Evolutionary conservation across 192 early-diverging fungal genomes (phyloP).

Genomic region (Mortierella antarctica): DNA sequence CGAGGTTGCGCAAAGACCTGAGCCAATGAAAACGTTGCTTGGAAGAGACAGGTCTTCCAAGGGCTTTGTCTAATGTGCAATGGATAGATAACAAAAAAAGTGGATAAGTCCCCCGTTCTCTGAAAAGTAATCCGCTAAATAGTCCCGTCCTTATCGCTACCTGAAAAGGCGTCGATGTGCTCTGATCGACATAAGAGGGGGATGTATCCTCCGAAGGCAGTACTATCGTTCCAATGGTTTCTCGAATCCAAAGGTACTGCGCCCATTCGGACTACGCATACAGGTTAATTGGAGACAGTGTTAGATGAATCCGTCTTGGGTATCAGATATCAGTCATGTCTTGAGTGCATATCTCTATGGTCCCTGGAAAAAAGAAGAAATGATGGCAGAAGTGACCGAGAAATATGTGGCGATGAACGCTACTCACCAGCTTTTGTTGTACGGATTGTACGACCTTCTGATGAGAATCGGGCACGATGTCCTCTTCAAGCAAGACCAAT

Average conservation of each 20-base stretch:
- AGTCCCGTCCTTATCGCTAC: too few species aligned
- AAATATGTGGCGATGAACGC: not conserved
- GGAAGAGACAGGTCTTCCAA: slow-evolving; percentile 15
- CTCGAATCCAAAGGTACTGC: too few species aligned
- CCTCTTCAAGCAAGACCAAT: slow-evolving; percentile 22
- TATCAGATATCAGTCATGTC: too few species aligned
- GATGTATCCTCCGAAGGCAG: too few species aligned
- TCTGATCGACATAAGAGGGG: too few species aligned
- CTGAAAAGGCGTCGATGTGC: too few species aligned
- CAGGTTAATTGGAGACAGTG: too few species aligned
- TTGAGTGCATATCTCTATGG: too few species aligned
- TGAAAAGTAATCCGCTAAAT: not conserved
- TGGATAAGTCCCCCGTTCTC: not conserved
- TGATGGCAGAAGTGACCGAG: not conserved
- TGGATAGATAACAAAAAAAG: not conserved
- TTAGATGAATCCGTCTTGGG: too few species aligned
- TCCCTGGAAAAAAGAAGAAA: not conserved
- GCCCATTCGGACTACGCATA: too few species aligned
- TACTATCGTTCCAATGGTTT: too few species aligned
- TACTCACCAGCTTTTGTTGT: slow-evolving; percentile 36
- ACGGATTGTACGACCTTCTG: slow-evolving; percentile 28
- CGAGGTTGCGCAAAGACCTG: slow-evolving; percentile 23
- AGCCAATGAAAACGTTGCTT: slow-evolving; percentile 21
- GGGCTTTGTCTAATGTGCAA: slow-evolving; percentile 8
- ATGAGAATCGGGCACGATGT: slow-evolving; percentile 20